Conservation (phyloP, 2,329 filamentous ascomycete genomes). For the Aureobasidium melanogenum region DNA sequence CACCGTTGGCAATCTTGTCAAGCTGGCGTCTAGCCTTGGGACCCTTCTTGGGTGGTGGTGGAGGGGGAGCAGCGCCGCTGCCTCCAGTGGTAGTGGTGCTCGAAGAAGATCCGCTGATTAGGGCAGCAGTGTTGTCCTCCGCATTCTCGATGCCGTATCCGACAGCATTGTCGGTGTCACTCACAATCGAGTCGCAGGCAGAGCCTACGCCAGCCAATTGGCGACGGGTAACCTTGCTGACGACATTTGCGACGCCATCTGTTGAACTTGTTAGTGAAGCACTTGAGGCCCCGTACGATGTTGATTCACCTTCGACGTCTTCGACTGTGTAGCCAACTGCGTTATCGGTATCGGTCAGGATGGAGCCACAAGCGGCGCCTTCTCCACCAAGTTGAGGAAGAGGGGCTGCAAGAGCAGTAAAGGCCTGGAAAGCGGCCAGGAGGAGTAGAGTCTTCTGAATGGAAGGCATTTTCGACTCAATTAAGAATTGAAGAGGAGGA, state of each 20-base stretch:
- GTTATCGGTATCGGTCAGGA: constrained; percentile 18
- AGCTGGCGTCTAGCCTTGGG: background rate
- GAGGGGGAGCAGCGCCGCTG: background rate
- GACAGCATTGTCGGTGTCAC: constrained; percentile 17
- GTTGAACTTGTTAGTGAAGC: background rate
- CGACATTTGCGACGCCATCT: constrained; percentile 13
- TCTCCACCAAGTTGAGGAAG: constrained; percentile 19
- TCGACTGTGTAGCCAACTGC: constrained; percentile 18
- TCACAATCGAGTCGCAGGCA: constrained; percentile 17
- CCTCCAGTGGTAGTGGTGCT: background rate
- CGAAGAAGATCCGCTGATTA: background rate
- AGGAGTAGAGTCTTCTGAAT: background rate
- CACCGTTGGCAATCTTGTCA: constrained; percentile 12
- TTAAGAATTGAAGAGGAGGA: background rate
- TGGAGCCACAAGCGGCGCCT: constrained; percentile 16
- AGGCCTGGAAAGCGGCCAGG: background rate
- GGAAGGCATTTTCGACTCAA: constrained; percentile 2
- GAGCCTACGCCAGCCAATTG: constrained; percentile 19
- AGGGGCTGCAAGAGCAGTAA: constrained; percentile 12
- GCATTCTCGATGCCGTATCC: constrained; percentile 20
- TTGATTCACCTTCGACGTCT: constrained; percentile 11
- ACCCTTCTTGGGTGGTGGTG: background rate
- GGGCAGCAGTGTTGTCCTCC: background rate
- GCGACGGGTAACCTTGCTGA: background rate
- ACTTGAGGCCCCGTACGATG: rapidly evolving